Evolutionary conservation across 192 early-diverging fungal species (phyloP).

Genomic region (Dispira parvispora): DNA sequence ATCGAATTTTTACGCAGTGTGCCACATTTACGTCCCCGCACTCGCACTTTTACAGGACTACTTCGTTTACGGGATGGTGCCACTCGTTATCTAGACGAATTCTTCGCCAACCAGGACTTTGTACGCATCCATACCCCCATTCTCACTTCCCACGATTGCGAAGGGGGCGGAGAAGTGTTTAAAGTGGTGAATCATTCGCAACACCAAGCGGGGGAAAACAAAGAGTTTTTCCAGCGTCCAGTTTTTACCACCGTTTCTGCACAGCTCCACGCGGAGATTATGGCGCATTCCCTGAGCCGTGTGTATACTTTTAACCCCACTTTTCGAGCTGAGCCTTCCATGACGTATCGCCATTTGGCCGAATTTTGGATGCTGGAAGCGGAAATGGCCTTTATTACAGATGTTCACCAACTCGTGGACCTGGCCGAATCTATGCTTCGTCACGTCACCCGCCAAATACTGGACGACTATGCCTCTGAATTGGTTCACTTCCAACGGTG

Average conservation of each 20-base stretch:
- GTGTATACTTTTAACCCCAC: conserved; percentile 70
- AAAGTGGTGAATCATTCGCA: conserved; percentile 28
- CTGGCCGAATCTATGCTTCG: conserved; percentile 51
- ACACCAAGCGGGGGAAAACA: neutral
- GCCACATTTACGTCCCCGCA: conserved; percentile 54
- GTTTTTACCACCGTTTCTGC: conserved; percentile 72
- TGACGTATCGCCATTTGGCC: conserved; percentile 66
- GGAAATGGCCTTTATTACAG: conserved; percentile 56
- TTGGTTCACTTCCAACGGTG: conserved; percentile 12
- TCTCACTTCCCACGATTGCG: conserved; percentile 73
- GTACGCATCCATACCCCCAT: conserved; percentile 64
- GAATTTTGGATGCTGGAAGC: conserved; percentile 95
- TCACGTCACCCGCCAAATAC: conserved; percentile 32
- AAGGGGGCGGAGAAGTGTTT: conserved; percentile 80
- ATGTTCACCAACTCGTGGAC: conserved; percentile 41
- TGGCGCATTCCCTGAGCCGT: conserved; percentile 46
- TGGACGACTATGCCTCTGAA: conserved; percentile 30
- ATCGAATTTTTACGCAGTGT: conserved; percentile 65
- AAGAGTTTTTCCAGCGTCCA: conserved; percentile 54
- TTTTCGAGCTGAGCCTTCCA: conserved; percentile 70
- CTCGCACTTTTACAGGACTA: conserved; percentile 54
- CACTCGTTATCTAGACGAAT: conserved; percentile 47
- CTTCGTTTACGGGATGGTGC: conserved; percentile 52
- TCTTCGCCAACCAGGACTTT: conserved; percentile 57
- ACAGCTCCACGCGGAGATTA: conserved; percentile 71